Percentiles rank a stretch among this genome's conserved stretches.
phyloP scores from a whole-genome alignment of 306 rosid genomes.

The Gastrolobium villosum region DNA sequence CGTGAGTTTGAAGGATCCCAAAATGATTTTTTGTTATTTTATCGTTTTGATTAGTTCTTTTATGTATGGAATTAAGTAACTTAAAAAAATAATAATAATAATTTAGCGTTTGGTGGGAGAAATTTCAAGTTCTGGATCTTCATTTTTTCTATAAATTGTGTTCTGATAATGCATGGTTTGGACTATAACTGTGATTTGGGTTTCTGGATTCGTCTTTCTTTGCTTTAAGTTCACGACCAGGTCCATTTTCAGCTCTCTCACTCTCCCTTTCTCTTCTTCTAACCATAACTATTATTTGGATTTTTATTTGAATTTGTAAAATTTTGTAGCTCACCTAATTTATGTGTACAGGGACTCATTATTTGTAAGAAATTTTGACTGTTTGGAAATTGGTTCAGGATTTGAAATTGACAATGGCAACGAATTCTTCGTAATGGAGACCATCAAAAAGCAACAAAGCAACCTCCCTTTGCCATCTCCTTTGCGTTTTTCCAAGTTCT shows the following conservation, averaged over 20 bases:
- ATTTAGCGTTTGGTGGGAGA: slow-evolving; percentile 51
- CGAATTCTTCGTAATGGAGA: slow-evolving; percentile 74
- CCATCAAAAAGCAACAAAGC: slow-evolving; percentile 64
- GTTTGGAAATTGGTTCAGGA: slow-evolving; percentile 47
- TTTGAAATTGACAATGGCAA: slow-evolving; percentile 61
- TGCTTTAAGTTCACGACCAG: slow-evolving; percentile 35
- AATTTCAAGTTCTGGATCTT: slow-evolving; percentile 35
- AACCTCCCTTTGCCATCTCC: slow-evolving; percentile 90
- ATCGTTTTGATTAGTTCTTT: background rate
- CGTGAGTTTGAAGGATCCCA: slow-evolving; percentile 63
- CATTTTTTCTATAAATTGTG: slow-evolving; percentile 54
- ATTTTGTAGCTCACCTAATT: background rate
- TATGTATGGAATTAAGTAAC: background rate
- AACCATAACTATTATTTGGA: no score
- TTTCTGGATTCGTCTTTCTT: slow-evolving; percentile 45
- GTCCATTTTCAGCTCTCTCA: slow-evolving; percentile 29
- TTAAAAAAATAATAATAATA: background rate
- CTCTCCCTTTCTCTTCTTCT: background rate
- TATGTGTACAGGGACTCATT: background rate
- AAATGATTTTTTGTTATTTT: slow-evolving; percentile 23
- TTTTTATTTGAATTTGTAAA: background rate
- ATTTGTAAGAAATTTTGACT: slow-evolving; percentile 35
- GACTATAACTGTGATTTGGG: slow-evolving; percentile 53
- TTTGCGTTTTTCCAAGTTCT: slow-evolving; percentile 88
- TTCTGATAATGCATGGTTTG: slow-evolving; percentile 44